phyloP scores from a whole-genome alignment of 768 basidiomycete genomes.

The Terana coerulea region DNA sequence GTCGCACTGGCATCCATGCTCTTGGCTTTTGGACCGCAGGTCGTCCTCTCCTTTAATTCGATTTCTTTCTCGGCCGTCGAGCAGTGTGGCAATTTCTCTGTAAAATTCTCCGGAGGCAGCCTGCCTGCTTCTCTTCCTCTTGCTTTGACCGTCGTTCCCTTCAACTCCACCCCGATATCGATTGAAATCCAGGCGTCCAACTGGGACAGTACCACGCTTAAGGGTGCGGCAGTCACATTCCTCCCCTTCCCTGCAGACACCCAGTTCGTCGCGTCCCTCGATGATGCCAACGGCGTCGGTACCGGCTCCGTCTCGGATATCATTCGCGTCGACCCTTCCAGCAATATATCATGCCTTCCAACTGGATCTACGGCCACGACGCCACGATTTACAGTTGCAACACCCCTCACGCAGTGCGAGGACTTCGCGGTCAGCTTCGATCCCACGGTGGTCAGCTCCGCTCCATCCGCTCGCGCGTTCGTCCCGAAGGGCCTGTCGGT shows the following conservation, averaged over 20 bases:
- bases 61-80: constrained; percentile 38
- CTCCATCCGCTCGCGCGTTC: constrained; percentile 38
- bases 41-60: constrained; percentile 27
- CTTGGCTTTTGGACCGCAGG: constrained; percentile 22
- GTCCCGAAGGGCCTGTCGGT: constrained; percentile 25
- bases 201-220: constrained; percentile 33
- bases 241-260: constrained; percentile 49
- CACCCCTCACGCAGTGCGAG: constrained; percentile 43
- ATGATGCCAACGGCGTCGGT: constrained; percentile 39
- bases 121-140: constrained; percentile 35
- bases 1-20: constrained; percentile 15
- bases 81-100: constrained; percentile 50
- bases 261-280: constrained; percentile 52
- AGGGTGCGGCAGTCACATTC: constrained; percentile 44
- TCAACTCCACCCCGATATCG: constrained; percentile 45
- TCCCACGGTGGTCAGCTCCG: constrained; percentile 27
- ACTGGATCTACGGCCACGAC: constrained; percentile 8
- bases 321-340: constrained; percentile 39
- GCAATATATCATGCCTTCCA: constrained; percentile 40
- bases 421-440: constrained; percentile 44
- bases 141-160: constrained; percentile 49
- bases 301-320: constrained; percentile 46
- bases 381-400: constrained; percentile 31
- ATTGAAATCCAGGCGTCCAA: constrained; percentile 40
- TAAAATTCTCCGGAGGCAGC: constrained; percentile 41